Evolutionary conservation across 495 filamentous ascomycete species (phyloP).

Genomic region (Penicillium paxilli): DNA sequence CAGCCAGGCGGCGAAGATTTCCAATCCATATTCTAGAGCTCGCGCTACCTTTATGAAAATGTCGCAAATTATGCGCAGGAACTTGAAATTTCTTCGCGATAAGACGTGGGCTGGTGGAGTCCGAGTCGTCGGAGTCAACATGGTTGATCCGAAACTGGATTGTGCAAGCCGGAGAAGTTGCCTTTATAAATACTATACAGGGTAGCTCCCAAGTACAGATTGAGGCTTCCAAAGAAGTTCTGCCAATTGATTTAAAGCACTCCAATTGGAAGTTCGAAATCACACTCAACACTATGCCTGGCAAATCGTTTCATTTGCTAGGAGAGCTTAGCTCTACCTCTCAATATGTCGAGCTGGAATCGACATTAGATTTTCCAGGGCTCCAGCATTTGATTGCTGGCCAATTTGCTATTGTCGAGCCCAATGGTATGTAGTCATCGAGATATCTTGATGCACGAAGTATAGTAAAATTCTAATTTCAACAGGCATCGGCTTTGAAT

Average conservation of each 20-base stretch:
- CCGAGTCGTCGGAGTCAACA: constrained; percentile 2
- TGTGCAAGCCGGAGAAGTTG: too few species aligned
- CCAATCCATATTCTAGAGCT: background rate
- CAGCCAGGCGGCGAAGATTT: background rate
- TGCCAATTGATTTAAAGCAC: too few species aligned
- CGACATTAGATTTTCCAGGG: constrained; percentile 26
- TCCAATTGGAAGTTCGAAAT: too few species aligned
- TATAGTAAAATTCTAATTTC: too few species aligned
- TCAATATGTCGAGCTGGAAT: constrained; percentile 36
- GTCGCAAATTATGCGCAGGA: background rate
- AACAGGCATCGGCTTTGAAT: constrained; percentile 39
- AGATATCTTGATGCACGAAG: too few species aligned
- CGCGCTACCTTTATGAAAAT: background rate
- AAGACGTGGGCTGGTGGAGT: background rate
- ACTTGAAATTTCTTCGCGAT: background rate
- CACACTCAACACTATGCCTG: constrained; percentile 32
- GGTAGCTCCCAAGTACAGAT: too few species aligned
- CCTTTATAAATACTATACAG: constrained; percentile 16
- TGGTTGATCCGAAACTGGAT: background rate
- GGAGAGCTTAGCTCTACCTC: constrained; percentile 42
- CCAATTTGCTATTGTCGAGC: constrained; percentile 44
- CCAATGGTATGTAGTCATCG: constrained; percentile 12
- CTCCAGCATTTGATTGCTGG: constrained; percentile 42
- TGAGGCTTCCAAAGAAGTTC: too few species aligned
- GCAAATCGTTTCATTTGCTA: constrained; percentile 42